These are phyloP conservation scores for Melastoma malabathricum DNA, from an alignment of 345 rosid species.

Conservation along the genomic window DNA sequence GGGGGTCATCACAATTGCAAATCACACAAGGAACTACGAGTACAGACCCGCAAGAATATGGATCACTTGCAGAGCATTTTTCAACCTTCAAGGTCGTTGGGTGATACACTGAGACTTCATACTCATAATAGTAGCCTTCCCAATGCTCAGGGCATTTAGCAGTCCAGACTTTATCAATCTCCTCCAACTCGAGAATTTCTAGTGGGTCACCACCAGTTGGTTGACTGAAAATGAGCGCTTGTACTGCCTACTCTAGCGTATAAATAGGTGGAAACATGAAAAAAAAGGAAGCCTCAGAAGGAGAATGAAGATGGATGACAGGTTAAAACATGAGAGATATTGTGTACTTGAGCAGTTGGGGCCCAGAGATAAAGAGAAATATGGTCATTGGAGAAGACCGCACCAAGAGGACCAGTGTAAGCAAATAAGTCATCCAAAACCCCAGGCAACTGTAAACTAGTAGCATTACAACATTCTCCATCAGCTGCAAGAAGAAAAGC, in stretches of 20 bases:
- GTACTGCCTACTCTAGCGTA: constrained; percentile 45
- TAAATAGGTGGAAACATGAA: constrained; percentile 10
- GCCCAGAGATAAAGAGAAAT: constrained; percentile 77
- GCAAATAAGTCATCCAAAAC: constrained; percentile 71
- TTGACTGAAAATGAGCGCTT: constrained; percentile 38
- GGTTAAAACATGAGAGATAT: neutral
- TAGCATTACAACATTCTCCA: constrained; percentile 39
- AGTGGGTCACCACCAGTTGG: constrained; percentile 29
- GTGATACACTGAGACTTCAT: constrained; percentile 73
- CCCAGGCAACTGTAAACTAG: constrained; percentile 84
- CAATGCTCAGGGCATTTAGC: constrained; percentile 43
- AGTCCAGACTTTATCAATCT: constrained; percentile 73
- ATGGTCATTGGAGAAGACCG: constrained; percentile 35
- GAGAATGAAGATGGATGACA: constrained; percentile 3
- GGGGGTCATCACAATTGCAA: neutral
- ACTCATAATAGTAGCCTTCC: constrained; percentile 81
- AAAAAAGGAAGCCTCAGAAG: neutral
- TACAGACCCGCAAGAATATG: constrained; percentile 86
- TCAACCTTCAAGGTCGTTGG: constrained; percentile 61
- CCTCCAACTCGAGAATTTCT: constrained; percentile 40
- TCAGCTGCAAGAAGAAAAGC: constrained; percentile 23
- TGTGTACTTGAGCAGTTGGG: constrained; percentile 74
- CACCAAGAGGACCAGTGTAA: constrained; percentile 87
- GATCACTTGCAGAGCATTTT: constrained; percentile 85
- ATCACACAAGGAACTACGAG: constrained; percentile 11